Conservation (phyloP, 768 basidiomycete species). For the Aureoboletus auriporus region DNA sequence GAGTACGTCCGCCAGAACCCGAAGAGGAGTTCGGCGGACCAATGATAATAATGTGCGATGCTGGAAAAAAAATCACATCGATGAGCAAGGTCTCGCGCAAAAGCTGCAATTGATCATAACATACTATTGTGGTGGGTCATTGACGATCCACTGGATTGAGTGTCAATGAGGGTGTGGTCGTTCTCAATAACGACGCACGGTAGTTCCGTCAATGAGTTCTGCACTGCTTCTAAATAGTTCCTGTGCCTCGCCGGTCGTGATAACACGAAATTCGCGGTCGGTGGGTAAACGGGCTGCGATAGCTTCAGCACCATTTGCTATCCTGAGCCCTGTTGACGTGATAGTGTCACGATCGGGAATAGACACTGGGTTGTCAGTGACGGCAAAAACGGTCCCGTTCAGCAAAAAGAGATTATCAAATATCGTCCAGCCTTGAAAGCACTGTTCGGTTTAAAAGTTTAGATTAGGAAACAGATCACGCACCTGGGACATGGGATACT, state of each 20-base stretch:
- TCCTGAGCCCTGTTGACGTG: slow-evolving; percentile 62
- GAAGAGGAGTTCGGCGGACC: slow-evolving; percentile 88
- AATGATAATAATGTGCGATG: slow-evolving; percentile 92
- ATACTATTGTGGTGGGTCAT: slow-evolving; percentile 85
- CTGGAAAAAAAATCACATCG: slow-evolving; percentile 31
- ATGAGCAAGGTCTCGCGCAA: not conserved
- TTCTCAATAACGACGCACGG: slow-evolving; percentile 38
- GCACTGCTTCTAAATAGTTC: slow-evolving; percentile 68
- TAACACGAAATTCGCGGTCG: slow-evolving; percentile 73
- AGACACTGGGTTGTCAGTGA: slow-evolving; percentile 65
- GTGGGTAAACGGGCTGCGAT: slow-evolving; percentile 63
- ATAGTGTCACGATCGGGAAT: slow-evolving; percentile 67
- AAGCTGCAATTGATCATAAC: slow-evolving; percentile 33
- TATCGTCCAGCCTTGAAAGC: slow-evolving; percentile 76
- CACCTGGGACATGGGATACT: slow-evolving; percentile 74
- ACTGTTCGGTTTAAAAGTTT: not conserved
- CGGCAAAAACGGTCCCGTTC: slow-evolving; percentile 80
- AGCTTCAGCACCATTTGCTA: slow-evolving; percentile 54
- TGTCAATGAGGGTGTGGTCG: slow-evolving; percentile 1
- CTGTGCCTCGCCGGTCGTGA: slow-evolving; percentile 64
- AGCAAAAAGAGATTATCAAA: slow-evolving; percentile 79
- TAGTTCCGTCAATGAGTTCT: slow-evolving; percentile 70
- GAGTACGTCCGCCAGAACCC: slow-evolving; percentile 92
- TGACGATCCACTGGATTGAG: slow-evolving; percentile 60
- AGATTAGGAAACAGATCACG: not conserved